Evolutionary conservation across 768 basidiomycete genomes (phyloP), one percentile per base, ranked within the genome.

Genomic region (Vishniacozyma victoriae): DNA sequence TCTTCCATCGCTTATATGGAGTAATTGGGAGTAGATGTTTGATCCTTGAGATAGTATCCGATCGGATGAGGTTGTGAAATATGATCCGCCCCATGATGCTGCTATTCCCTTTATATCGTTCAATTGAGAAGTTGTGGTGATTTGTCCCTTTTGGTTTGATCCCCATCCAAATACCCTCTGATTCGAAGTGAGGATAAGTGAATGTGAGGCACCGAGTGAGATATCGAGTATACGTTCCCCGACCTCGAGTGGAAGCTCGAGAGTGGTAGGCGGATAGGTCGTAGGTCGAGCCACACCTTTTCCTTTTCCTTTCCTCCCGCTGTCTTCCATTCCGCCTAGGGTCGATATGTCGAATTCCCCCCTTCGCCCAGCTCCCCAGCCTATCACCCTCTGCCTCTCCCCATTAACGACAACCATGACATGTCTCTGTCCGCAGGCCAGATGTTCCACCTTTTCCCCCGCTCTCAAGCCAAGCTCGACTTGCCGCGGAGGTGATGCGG

Each of bases 351-450:
- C 86, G 1, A 97, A 78, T 64, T 96, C 90, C 3, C 89, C 88
- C 60, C 92, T 88, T 25, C 92, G 76, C 13, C 81, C 78, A 2
- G 82, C 75, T 4, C 91, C 92, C 91, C 92, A 96, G 5, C 90
- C 91, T 12, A 77, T 58, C 4, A 83, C 37, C 71, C 54, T 42
- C 62, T 70, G 16, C n/a, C 35, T 44, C 1, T 35, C 60, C 42
- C 72, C 64, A 2, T 46, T 42, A 12, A 65, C 50, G 7, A 76
- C 72, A 4, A 67, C 77, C 29, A 88, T 64, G 50, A 83, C 78
- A 62, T 93, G 86, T 50, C 86, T 82, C 29, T 84, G 83, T 3
- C 87, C 86, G 2, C 86, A 74, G 1, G 72, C 68, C 22, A 91
- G 61, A 24, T 73, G 68, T n/a, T 74, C 62, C 16, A 85, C 70